These are phyloP conservation scores for Lentinus brumalis DNA, from an alignment of 768 basidiomycete genomes.

Conservation along the genomic window DNA sequence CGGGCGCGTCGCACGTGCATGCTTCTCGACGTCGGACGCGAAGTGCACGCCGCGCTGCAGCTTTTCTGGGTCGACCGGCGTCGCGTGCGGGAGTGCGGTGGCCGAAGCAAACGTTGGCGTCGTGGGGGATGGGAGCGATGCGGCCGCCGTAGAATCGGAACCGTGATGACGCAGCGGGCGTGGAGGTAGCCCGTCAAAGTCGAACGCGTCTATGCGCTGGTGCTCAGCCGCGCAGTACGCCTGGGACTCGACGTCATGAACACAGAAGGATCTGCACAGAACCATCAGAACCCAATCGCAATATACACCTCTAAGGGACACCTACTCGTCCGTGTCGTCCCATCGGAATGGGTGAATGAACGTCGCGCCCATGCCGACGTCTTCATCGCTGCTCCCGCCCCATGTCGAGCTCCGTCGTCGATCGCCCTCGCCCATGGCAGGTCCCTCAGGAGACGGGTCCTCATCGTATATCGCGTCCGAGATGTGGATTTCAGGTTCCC, in stretches of 20 bases:
- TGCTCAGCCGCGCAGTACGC: conserved; percentile 14
- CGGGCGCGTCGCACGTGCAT: not conserved
- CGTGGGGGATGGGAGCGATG: not conserved
- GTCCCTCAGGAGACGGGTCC: conserved; percentile 46
- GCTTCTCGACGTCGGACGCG: conserved; percentile 1
- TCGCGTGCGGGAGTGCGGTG: not conserved
- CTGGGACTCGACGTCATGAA: conserved; percentile 22
- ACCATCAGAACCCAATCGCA: not conserved
- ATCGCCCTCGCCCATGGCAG: conserved; percentile 39
- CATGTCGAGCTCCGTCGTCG: conserved; percentile 20
- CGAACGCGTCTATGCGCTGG: conserved; percentile 31
- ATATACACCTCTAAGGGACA: not conserved
- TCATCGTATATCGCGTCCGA: conserved; percentile 49
- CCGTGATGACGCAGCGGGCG: conserved; percentile 18
- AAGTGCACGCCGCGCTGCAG: conserved; percentile 10
- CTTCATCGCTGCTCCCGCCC: conserved; percentile 27
- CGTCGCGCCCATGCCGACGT: conserved; percentile 29
- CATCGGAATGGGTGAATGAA: conserved; percentile 36
- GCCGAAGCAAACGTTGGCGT: not conserved
- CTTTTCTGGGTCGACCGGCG: conserved; percentile 4
- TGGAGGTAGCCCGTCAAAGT: conserved; percentile 39
- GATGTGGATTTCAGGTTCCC: conserved; percentile 29
- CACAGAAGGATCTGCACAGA: not conserved
- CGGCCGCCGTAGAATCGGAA: not conserved
- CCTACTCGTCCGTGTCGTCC: conserved; percentile 20